Conservation (phyloP, 1,284 basidiomycete genomes). For the Cystobasidiaceae sp. region DNA sequence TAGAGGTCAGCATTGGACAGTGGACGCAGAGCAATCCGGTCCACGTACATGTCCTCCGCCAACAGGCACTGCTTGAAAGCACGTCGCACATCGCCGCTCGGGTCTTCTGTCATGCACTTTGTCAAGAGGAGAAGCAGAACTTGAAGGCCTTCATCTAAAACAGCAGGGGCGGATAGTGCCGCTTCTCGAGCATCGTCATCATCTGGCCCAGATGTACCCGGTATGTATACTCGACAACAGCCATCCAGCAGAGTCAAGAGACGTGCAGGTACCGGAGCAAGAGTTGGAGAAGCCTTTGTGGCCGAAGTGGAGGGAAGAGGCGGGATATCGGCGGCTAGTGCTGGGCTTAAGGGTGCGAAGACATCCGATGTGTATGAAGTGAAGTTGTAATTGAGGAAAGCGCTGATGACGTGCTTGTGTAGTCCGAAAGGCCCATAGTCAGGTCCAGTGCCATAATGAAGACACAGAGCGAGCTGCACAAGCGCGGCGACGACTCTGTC, state of each 20-base stretch:
- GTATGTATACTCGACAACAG: slow-evolving; percentile 35
- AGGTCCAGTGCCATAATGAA: neutral
- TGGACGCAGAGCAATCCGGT: neutral
- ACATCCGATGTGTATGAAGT: slow-evolving; percentile 25
- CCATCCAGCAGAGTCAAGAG: slow-evolving; percentile 33
- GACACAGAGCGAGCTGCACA: slow-evolving; percentile 17
- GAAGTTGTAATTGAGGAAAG: slow-evolving; percentile 38
- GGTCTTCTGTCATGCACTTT: slow-evolving; percentile 54
- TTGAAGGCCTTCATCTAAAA: slow-evolving; percentile 66
- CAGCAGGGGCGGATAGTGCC: neutral
- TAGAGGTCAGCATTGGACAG: neutral
- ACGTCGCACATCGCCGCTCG: slow-evolving; percentile 56
- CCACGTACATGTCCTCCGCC: slow-evolving; percentile 60
- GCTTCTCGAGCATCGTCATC: slow-evolving; percentile 16
- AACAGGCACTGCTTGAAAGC: slow-evolving; percentile 62
- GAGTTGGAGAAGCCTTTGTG: neutral
- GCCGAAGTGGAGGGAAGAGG: slow-evolving; percentile 9
- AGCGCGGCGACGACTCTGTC: slow-evolving; percentile 5
- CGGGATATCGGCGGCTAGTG: slow-evolving; percentile 4
- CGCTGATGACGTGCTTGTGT: slow-evolving; percentile 34
- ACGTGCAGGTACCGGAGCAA: slow-evolving; percentile 33
- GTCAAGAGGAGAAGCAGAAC: slow-evolving; percentile 70
- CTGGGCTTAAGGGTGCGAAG: slow-evolving; percentile 16
- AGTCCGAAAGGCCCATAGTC: slow-evolving; percentile 14
- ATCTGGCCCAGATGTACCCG: slow-evolving; percentile 15